Base-by-base conservation (phyloP, 768 basidiomycete genomes). In the Clavaria fumosa region DNA sequence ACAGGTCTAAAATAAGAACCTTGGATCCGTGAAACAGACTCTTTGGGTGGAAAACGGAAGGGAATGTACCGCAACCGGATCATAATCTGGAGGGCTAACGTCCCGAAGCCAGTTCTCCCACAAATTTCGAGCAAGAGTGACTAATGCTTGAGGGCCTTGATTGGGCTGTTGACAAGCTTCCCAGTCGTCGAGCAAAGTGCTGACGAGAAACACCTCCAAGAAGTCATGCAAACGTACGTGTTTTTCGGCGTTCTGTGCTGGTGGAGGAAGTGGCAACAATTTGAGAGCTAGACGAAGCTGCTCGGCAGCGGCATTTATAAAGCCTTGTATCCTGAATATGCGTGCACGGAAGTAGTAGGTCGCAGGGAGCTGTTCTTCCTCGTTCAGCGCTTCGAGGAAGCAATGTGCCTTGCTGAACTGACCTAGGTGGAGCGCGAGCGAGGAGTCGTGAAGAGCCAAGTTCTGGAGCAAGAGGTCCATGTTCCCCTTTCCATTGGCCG, bases 201-300 rank as follows among this genome's bases (percentile, higher is more conserved):
- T n/a, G n/a, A 31, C 30, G n/a, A 31, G 18, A 31, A n/a, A 17
- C n/a, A 17, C 30, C 18, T 31, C 3, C n/a, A 31, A 17, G 18
- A 31, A 17, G 18, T 31, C 30, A 17, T 17, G 30, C n/a, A 31
- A 31, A n/a, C 30, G 30, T 31, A n/a, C 30, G 7, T 31, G 30
- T 31, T 31, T 31, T 17, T 17, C 18, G 7, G n/a, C 30, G n/a
- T 17, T 17, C 30, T 31, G n/a, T 17, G 30, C 30, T 31, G 3
- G n/a, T 31, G n/a, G 30, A 31, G 30, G 30, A 17, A 17, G 30
- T 31, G 30, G 30, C 18, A 31, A 3, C n/a, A 3, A 5, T n/a
- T 17, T 31, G 30, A 31, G 30, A 31, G 30, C 30, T n/a, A 31
- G 30, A n/a, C 18, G 30, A n/a, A 31, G 30, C 30, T 31, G 30